Evolutionary conservation across 352 stramenopile species (phyloP).

Genomic region (Phytopythium helicoides): DNA sequence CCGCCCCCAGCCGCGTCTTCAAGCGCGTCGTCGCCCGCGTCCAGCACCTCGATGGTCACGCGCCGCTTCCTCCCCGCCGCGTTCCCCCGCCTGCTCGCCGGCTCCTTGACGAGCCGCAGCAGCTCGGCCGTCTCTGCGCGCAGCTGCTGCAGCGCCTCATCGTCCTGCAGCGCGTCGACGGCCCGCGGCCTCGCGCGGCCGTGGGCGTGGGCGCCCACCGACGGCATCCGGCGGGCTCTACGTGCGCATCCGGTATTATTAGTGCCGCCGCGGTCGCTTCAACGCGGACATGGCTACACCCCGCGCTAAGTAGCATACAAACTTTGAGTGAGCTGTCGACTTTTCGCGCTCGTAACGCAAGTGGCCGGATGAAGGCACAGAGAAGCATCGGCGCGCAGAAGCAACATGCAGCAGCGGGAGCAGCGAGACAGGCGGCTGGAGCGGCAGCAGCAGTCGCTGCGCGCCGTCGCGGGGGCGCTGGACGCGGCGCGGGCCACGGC

Average conservation of each 20-base stretch:
- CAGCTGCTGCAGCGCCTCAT: constrained; percentile 55
- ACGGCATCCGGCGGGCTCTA: too few species aligned
- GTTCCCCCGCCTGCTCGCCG: constrained; percentile 2
- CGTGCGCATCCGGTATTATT: too few species aligned
- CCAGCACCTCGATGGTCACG: constrained; percentile 70
- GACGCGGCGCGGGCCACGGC: constrained; percentile 46
- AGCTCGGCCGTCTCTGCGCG: constrained; percentile 59
- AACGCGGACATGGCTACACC: too few species aligned
- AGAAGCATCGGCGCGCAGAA: too few species aligned
- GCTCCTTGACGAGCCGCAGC: constrained; percentile 52
- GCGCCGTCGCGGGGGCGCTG: constrained; percentile 48
- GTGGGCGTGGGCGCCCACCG: too few species aligned
- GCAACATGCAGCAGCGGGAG: background rate
- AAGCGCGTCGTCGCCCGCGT: constrained; percentile 33
- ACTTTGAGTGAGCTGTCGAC: too few species aligned
- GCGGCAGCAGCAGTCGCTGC: constrained; percentile 48
- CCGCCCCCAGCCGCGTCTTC: background rate
- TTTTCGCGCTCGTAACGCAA: too few species aligned
- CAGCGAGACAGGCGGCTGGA: constrained; percentile 17
- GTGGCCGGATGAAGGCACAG: too few species aligned
- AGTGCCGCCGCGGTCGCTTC: too few species aligned
- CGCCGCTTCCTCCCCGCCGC: constrained; percentile 26
- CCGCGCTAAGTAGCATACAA: too few species aligned
- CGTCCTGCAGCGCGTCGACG: constrained; percentile 28
- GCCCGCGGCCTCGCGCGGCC: background rate